Evolutionary conservation across 2,329 filamentous ascomycete genomes (phyloP).

Genomic region (Harringtonia lauricola): DNA sequence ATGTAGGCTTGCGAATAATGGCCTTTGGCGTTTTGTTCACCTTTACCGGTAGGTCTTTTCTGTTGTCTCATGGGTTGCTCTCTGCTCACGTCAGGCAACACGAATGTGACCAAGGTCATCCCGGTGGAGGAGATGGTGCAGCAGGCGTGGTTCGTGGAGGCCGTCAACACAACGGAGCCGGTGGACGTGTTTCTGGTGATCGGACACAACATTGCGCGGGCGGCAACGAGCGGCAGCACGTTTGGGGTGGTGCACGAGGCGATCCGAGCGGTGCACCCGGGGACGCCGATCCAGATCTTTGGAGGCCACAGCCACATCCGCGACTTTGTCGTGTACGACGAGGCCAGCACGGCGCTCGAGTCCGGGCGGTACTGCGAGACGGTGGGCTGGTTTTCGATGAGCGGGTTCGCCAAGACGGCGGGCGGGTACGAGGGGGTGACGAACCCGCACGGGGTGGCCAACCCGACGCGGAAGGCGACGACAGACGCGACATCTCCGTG

Average conservation of each 20-base stretch:
- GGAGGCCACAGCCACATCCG: slow-evolving; percentile 55
- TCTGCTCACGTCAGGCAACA: slow-evolving; percentile 30
- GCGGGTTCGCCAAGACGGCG: slow-evolving; percentile 39
- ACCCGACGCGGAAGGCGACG: slow-evolving; percentile 28
- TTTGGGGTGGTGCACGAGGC: slow-evolving; percentile 38
- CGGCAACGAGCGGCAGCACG: slow-evolving; percentile 30
- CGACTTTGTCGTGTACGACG: slow-evolving; percentile 54
- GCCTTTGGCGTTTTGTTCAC: slow-evolving; percentile 33
- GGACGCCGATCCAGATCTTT: slow-evolving; percentile 52
- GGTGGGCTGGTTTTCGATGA: slow-evolving; percentile 54
- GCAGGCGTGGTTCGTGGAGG: slow-evolving; percentile 49
- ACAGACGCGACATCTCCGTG: slow-evolving; percentile 25
- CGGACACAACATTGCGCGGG: slow-evolving; percentile 50
- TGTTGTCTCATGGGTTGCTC: background rate
- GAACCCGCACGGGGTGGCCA: slow-evolving; percentile 25
- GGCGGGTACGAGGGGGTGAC: slow-evolving; percentile 26
- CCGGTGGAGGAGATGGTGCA: slow-evolving; percentile 38
- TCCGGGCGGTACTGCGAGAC: slow-evolving; percentile 59
- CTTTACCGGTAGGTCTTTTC: slow-evolving; percentile 32
- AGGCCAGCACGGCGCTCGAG: slow-evolving; percentile 48
- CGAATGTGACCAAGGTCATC: slow-evolving; percentile 49
- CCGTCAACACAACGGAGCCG: slow-evolving; percentile 38
- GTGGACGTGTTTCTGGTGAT: slow-evolving; percentile 54
- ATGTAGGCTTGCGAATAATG: slow-evolving; percentile 25
- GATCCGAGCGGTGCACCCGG: slow-evolving; percentile 44